These are phyloP conservation scores for Moricandia moricandioides DNA, from an alignment of 345 rosid species.

Conservation along the genomic window DNA sequence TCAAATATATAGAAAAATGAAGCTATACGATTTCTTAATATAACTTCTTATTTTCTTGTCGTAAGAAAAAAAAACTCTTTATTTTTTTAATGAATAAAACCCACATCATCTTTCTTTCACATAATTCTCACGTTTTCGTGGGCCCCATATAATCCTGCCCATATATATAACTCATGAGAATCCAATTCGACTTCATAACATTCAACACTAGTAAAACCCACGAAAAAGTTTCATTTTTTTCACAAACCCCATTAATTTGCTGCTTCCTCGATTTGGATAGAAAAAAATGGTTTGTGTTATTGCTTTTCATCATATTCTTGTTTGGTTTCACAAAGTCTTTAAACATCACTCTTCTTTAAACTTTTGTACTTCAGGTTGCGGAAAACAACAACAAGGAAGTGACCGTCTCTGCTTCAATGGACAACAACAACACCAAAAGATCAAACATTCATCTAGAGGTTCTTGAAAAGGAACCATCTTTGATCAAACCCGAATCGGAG, in stretches of 20 bases:
- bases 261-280: not conserved
- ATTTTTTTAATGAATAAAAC: not conserved
- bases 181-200: conserved; percentile 36
- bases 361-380: conserved; percentile 42
- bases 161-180: conserved; percentile 39
- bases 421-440: conserved; percentile 34
- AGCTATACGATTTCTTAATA: conserved; percentile 7
- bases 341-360: not conserved
- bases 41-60: no score
- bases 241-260: not conserved
- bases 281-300: conserved; percentile 30
- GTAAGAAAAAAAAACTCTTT: no score
- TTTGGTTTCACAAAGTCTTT: not conserved
- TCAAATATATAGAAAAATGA: not conserved
- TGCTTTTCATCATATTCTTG: not conserved
- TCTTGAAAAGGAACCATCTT: conserved; percentile 52
- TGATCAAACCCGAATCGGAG: conserved; percentile 64
- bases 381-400: conserved; percentile 38
- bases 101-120: conserved; percentile 12
- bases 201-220: conserved; percentile 7
- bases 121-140: conserved; percentile 9
- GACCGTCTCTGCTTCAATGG: conserved; percentile 42
- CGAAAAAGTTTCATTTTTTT: not conserved
- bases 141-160: conserved; percentile 13
- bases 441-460: conserved; percentile 46